Percentiles rank a stretch among this genome's conserved stretches.
Conservation (phyloP, 2,329 filamentous ascomycete genomes). For the Lasiodiplodia theobromae region DNA sequence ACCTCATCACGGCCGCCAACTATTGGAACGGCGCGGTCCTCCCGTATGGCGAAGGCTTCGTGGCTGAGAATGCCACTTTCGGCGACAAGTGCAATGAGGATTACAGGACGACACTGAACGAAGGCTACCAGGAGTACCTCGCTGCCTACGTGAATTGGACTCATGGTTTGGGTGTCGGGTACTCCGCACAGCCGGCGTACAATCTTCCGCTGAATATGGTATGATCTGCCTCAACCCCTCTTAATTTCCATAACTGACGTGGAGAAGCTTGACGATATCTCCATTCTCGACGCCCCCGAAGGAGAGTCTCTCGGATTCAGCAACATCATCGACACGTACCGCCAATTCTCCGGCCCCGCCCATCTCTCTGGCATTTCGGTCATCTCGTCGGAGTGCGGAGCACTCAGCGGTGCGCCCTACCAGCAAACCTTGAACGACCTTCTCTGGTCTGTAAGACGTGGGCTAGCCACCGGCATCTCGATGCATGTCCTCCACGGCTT, state of each 20-base stretch:
- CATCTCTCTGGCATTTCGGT: slow-evolving; percentile 41
- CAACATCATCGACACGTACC: slow-evolving; percentile 42
- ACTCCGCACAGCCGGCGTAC: slow-evolving; percentile 43
- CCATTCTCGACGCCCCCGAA: slow-evolving; percentile 43
- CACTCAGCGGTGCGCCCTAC: slow-evolving; percentile 38
- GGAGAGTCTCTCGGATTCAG: slow-evolving; percentile 45
- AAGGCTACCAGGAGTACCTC: slow-evolving; percentile 42
- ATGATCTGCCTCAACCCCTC: not conserved
- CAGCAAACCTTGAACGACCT: slow-evolving; percentile 41
- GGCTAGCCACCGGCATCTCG: slow-evolving; percentile 52
- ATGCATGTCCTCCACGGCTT: slow-evolving; percentile 55
- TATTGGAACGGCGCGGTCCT: slow-evolving; percentile 30
- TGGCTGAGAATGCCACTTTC: slow-evolving; percentile 27
- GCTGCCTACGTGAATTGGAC: slow-evolving; percentile 39
- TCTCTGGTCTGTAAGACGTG: slow-evolving; percentile 47
- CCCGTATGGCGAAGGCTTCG: slow-evolving; percentile 31
- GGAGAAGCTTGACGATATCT: slow-evolving; percentile 36
- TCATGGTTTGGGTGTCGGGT: slow-evolving; percentile 36
- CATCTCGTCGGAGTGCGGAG: slow-evolving; percentile 46
- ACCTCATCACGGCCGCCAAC: slow-evolving; percentile 37
- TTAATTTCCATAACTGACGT: not conserved
- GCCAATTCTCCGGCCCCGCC: slow-evolving; percentile 44
- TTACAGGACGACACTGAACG: slow-evolving; percentile 40
- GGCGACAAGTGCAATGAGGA: slow-evolving; percentile 37
- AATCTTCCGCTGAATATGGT: slow-evolving; percentile 47